A percentile compares a stretch with the other conserved stretches of the same genome.
Conservation (phyloP, 768 basidiomycete genomes). For the Pilatotrama ljubarskyi region DNA sequence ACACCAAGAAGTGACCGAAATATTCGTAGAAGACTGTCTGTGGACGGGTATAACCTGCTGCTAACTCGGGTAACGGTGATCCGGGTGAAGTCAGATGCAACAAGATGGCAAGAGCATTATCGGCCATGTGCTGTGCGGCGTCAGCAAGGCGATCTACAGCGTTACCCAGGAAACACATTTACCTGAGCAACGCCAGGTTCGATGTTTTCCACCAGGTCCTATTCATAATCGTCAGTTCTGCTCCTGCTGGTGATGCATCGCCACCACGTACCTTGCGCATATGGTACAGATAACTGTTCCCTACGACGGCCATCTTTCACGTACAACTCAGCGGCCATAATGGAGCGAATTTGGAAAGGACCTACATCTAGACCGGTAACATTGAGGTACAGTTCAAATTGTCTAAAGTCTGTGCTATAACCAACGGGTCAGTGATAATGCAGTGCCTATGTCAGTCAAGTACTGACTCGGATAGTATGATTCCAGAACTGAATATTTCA, state of each 20-base stretch:
- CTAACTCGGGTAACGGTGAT: slow-evolving; percentile 70
- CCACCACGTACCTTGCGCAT: slow-evolving; percentile 69
- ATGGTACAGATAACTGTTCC: slow-evolving; percentile 92
- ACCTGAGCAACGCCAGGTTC: slow-evolving; percentile 73
- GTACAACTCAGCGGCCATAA: not conserved
- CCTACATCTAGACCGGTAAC: slow-evolving; percentile 89
- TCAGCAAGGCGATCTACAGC: too few species aligned
- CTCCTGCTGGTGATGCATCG: not conserved
- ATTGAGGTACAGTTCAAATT: slow-evolving; percentile 87
- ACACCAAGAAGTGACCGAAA: slow-evolving; percentile 68
- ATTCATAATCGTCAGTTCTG: not conserved
- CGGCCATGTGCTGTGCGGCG: slow-evolving; percentile 73
- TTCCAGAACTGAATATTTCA: slow-evolving; percentile 90
- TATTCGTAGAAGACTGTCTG: slow-evolving; percentile 78
- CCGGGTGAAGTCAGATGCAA: slow-evolving; percentile 66
- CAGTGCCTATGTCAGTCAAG: not conserved
- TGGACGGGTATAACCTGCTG: slow-evolving; percentile 49
- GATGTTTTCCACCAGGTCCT: slow-evolving; percentile 82
- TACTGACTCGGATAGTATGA: slow-evolving; percentile 84
- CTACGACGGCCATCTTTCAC: slow-evolving; percentile 81
- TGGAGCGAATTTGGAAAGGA: slow-evolving; percentile 1
- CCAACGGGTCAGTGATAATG: not conserved
- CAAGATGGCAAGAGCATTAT: slow-evolving; percentile 81
- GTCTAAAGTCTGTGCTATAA: slow-evolving; percentile 88
- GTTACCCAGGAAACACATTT: too few species aligned